Evolutionary conservation across 148 eudicot species (phyloP), one percentile per base, ranked within the genome.

Genomic region (Oxyria digyna): DNA sequence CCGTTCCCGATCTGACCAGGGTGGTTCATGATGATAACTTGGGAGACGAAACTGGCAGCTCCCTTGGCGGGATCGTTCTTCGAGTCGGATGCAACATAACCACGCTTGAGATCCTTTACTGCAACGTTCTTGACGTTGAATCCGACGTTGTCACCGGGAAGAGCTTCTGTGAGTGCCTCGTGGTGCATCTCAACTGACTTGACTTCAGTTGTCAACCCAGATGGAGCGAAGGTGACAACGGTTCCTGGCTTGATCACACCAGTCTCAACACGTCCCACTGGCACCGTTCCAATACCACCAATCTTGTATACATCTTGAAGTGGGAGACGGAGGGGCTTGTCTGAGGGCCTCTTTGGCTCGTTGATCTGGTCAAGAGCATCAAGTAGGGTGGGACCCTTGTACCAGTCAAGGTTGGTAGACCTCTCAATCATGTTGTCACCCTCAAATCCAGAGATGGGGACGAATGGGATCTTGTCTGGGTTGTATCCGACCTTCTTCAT

Each of bases 151-250:
- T 75, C 78, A 23, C 78, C 78, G 8, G 78, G 78, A 12, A 70
- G 78, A 49, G 78, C 78, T 55, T 75, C 78, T 67, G n/a, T 57
- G 21, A 75, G 78, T 17, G 78, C 71, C 72, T 76, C 79, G n/a
- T 76, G 79, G 79, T 76, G 79, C 79, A 76, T 76, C 71, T 76
- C 79, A 15, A 76, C 79, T 1, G 79, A 76, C 75, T 76, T 76
- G 4, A 76, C 79, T 46, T 76, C 79, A 57, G 79, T 76, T 50
- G 79, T 76, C 68, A 76, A 55, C 18, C 79, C 79, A 35, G 72
- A 29, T 6, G 79, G 79, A 48, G 75, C 79, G 59, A 76, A 76
- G 15, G 75, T 72, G n/a, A 76, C 75, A 0, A 76, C 79, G 62
- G 71, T 66, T 6, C 78, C 78, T 4, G 78, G 78, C 40, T 75